These are phyloP conservation scores for Hemileccinum rubropunctum DNA, from an alignment of 768 basidiomycete genomes.

Conservation along the genomic window DNA sequence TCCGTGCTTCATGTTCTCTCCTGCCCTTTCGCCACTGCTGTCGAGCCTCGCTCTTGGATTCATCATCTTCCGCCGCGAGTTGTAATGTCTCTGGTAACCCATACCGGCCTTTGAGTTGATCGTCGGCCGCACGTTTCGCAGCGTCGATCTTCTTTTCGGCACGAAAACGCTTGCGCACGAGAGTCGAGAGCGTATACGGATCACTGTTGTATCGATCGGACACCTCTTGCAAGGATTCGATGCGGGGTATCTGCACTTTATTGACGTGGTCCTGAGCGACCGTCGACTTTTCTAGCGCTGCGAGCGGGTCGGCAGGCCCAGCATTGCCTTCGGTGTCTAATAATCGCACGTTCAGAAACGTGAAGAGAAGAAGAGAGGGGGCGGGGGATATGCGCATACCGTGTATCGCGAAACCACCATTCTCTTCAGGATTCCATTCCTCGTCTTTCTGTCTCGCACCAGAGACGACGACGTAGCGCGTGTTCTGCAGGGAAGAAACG, in stretches of 20 bases:
- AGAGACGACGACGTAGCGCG: conserved; percentile 86
- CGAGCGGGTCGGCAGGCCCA: conserved; percentile 77
- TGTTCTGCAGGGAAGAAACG: conserved; percentile 51
- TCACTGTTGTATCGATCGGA: conserved; percentile 82
- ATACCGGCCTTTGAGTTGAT: conserved; percentile 68
- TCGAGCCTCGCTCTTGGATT: conserved; percentile 56
- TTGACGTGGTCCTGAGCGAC: conserved; percentile 69
- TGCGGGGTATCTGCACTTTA: conserved; percentile 73
- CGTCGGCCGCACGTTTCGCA: conserved; percentile 66
- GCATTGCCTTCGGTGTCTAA: conserved; percentile 68
- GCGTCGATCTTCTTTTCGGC: conserved; percentile 81
- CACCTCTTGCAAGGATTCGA: conserved; percentile 73
- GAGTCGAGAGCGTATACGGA: conserved; percentile 77
- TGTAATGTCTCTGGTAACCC: conserved; percentile 68
- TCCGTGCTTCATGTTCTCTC: conserved; percentile 42
- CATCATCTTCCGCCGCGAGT: conserved; percentile 65
- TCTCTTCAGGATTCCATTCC: conserved; percentile 96
- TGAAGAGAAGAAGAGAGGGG: neutral
- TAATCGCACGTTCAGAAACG: neutral
- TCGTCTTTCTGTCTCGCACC: conserved; percentile 95
- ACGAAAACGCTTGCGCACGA: conserved; percentile 79
- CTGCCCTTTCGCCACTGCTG: conserved; percentile 58
- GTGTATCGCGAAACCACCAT: conserved; percentile 88
- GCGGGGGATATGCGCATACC: conserved; percentile 42
- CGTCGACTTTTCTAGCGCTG: conserved; percentile 85